phyloP scores from a whole-genome alignment of 208 protist species.

The Trypanosoma avium region DNA sequence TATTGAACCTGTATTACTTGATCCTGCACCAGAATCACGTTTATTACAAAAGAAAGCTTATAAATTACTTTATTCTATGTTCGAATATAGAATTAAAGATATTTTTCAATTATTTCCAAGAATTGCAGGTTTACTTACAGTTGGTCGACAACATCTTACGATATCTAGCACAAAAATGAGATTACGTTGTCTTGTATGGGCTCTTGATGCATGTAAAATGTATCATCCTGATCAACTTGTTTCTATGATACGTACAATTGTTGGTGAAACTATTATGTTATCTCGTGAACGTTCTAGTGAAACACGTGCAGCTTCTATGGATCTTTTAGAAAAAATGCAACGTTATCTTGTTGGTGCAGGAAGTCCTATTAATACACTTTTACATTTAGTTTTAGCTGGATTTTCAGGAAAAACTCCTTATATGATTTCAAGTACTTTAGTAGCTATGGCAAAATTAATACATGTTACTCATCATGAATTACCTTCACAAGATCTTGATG shows the following conservation, averaged over 20 bases:
- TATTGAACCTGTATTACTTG: slow-evolving; percentile 82
- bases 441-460: slow-evolving; percentile 85
- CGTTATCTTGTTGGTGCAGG: slow-evolving; percentile 67
- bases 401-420: slow-evolving; percentile 71
- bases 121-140: slow-evolving; percentile 63
- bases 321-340: slow-evolving; percentile 86
- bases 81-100: slow-evolving; percentile 81
- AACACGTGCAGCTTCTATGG: slow-evolving; percentile 80
- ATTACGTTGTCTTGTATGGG: slow-evolving; percentile 82
- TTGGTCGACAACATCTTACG: slow-evolving; percentile 79
- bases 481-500: slow-evolving; percentile 60
- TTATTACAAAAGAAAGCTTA: slow-evolving; percentile 91
- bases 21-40: slow-evolving; percentile 70
- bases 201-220: slow-evolving; percentile 87
- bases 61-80: slow-evolving; percentile 85
- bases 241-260: slow-evolving; percentile 47
- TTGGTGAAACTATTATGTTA: slow-evolving; percentile 80
- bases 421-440: slow-evolving; percentile 80
- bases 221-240: slow-evolving; percentile 67
- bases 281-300: slow-evolving; percentile 78
- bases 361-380: slow-evolving; percentile 62
- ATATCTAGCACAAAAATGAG: slow-evolving; percentile 89
- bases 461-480: slow-evolving; percentile 69
- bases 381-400: slow-evolving; percentile 73
- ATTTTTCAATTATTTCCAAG: slow-evolving; percentile 69